Conservation (phyloP, 805 yeast species). For the Yueomyces sinensis region DNA sequence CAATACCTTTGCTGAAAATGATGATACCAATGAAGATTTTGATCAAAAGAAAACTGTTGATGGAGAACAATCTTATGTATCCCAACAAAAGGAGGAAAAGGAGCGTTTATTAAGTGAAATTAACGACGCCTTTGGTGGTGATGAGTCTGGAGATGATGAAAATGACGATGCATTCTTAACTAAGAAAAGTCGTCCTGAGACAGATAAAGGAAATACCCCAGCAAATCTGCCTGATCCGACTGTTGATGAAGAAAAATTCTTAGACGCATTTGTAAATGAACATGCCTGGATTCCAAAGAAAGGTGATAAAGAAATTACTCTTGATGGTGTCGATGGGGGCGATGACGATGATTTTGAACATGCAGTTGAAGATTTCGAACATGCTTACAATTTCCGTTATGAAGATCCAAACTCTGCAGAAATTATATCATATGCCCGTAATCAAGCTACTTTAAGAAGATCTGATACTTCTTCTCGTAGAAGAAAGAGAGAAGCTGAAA, state of each 20-base stretch:
- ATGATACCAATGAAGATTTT: conserved; percentile 34
- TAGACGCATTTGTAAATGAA: conserved; percentile 54
- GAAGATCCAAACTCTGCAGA: conserved; percentile 89
- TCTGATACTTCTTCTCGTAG: conserved; percentile 62
- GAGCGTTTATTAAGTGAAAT: conserved; percentile 64
- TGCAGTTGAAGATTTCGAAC: conserved; percentile 82
- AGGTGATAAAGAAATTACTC: conserved; percentile 41
- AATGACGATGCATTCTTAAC: conserved; percentile 37
- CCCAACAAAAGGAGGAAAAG: conserved; percentile 66
- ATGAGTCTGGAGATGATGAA: conserved; percentile 30
- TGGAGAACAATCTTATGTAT: conserved; percentile 48
- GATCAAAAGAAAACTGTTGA: conserved; percentile 30
- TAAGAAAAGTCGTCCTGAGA: conserved; percentile 33
- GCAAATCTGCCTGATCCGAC: conserved; percentile 48
- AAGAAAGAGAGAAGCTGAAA: conserved; percentile 64
- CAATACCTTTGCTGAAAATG: conserved; percentile 40
- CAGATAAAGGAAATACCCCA: conserved; percentile 16
- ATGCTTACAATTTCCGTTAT: conserved; percentile 86
- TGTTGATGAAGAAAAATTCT: conserved; percentile 51
- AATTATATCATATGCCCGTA: conserved; percentile 89
- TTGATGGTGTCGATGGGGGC: conserved; percentile 35
- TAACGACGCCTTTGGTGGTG: conserved; percentile 48
- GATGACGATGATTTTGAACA: conserved; percentile 70
- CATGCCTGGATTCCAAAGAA: conserved; percentile 85
- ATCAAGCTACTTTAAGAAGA: conserved; percentile 82